A percentile compares a stretch with the other conserved stretches of the same genome.
Evolutionary conservation across 2,329 filamentous ascomycete species (phyloP).

Genomic region (Colletotrichum filicis): DNA sequence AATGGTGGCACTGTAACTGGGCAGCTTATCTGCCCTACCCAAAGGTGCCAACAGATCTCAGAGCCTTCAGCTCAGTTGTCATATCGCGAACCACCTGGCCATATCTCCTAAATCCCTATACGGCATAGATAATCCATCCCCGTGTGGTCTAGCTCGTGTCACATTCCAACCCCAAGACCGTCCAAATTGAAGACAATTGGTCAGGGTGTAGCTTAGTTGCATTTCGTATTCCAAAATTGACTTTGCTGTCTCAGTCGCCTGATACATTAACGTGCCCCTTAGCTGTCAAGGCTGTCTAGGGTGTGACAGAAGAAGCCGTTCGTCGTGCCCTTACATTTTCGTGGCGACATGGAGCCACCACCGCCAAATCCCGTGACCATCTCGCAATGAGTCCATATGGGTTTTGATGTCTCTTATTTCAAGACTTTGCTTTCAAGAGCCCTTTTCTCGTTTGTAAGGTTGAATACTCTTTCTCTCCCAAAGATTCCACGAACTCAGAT

Average conservation of each 20-base stretch:
- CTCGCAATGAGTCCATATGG: too few relatives aligned
- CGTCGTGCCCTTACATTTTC: too few relatives aligned
- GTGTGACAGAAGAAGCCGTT: too few relatives aligned
- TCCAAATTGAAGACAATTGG: not conserved
- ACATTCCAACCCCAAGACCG: not conserved
- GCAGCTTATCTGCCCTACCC: not conserved
- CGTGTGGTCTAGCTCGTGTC: not conserved
- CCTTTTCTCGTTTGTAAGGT: too few relatives aligned
- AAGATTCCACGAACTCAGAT: too few relatives aligned
- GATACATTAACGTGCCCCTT: not conserved
- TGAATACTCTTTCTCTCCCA: too few relatives aligned
- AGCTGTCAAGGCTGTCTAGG: too few relatives aligned
- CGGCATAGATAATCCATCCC: not conserved
- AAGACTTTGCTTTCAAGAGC: too few relatives aligned
- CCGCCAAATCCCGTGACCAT: too few relatives aligned
- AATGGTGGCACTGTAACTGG: not conserved
- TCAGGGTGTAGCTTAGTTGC: not conserved
- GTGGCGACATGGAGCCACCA: too few relatives aligned
- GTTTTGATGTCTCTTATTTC: too few relatives aligned
- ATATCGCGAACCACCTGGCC: not conserved
- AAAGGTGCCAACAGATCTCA: not conserved
- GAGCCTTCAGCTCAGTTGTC: not conserved
- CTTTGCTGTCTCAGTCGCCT: not conserved
- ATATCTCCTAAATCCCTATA: not conserved
- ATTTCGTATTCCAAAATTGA: not conserved